Evolutionary conservation across 768 basidiomycete genomes (phyloP).

Genomic region (Rhodotorula taiwanensis): DNA sequence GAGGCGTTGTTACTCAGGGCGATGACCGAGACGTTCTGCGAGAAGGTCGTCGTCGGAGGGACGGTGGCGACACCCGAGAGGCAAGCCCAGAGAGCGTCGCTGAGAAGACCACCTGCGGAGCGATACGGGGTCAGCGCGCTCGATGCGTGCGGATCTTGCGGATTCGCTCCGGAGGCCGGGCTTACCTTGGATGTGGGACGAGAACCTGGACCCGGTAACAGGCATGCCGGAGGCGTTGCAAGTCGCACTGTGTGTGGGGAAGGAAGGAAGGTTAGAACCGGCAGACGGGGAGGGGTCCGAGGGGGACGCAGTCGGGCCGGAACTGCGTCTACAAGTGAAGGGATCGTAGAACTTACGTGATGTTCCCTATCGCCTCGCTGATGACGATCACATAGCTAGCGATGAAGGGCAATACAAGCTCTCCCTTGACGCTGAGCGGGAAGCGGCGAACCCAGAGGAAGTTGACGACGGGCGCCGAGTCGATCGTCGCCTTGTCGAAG

Average conservation of each 20-base stretch:
- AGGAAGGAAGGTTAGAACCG: too few species aligned
- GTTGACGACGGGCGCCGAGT: conserved; percentile 64
- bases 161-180: too few species aligned
- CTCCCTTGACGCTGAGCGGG: conserved; percentile 66
- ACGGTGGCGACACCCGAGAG: conserved; percentile 76
- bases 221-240: background rate
- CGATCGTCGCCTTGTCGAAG: conserved; percentile 60
- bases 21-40: conserved; percentile 50
- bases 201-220: conserved; percentile 65
- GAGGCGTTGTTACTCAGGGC: conserved; percentile 57
- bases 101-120: conserved; percentile 68
- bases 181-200: conserved; percentile 73
- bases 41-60: conserved; percentile 54
- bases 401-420: conserved; percentile 58
- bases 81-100: conserved; percentile 70
- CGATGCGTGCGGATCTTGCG: too few species aligned
- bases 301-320: too few species aligned
- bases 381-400: conserved; percentile 53
- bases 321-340: too few species aligned
- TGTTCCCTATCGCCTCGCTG: conserved; percentile 63
- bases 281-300: too few species aligned
- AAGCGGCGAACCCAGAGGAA: conserved; percentile 59
- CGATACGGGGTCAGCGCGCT: too few species aligned
- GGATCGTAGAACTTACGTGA: too few species aligned
- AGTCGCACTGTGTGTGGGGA: too few species aligned